These are phyloP conservation scores for Lactuca sativa DNA, from an alignment of 129 eudicot species.

Conservation along the genomic window DNA sequence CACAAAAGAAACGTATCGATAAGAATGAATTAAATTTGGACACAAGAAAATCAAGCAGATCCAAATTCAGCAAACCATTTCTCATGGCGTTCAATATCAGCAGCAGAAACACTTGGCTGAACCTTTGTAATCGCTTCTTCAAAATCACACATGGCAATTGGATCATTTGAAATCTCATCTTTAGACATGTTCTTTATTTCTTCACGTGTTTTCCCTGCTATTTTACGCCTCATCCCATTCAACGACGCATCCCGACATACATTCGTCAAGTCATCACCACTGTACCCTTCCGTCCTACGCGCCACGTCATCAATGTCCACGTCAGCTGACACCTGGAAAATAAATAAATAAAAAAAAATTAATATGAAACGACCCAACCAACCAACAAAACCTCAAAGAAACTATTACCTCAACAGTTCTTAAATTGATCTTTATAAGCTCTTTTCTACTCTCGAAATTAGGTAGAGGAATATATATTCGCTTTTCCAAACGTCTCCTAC, in stretches of 20 bases:
- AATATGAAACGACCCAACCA: too few species aligned
- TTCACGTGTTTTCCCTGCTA: slow-evolving; percentile 75
- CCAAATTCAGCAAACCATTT: slow-evolving; percentile 88
- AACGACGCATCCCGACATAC: slow-evolving; percentile 86
- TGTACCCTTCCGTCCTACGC: slow-evolving; percentile 79
- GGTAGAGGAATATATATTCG: slow-evolving; percentile 89
- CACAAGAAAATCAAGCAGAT: slow-evolving; percentile 41
- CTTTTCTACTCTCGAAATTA: slow-evolving; percentile 80
- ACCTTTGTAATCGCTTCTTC: slow-evolving; percentile 78
- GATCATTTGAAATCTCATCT: slow-evolving; percentile 82
- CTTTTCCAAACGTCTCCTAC: slow-evolving; percentile 84
- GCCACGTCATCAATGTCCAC: slow-evolving; percentile 91
- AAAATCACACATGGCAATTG: slow-evolving; percentile 90
- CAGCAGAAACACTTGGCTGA: slow-evolving; percentile 76
- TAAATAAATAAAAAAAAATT: too few species aligned
- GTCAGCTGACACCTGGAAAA: slow-evolving; percentile 55
- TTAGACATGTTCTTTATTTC: slow-evolving; percentile 93
- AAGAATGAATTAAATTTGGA: slow-evolving; percentile 1
- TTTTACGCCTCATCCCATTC: slow-evolving; percentile 84
- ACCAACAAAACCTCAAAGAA: not conserved
- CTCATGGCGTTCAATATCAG: slow-evolving; percentile 80
- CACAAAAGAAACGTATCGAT: not conserved
- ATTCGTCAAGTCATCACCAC: slow-evolving; percentile 90
- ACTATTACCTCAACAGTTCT: slow-evolving; percentile 73
- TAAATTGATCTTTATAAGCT: slow-evolving; percentile 76